These are phyloP conservation scores for Saccharomycopsis hybrid DNA, from an alignment of 1,139 yeast genomes.

Conservation along the genomic window DNA sequence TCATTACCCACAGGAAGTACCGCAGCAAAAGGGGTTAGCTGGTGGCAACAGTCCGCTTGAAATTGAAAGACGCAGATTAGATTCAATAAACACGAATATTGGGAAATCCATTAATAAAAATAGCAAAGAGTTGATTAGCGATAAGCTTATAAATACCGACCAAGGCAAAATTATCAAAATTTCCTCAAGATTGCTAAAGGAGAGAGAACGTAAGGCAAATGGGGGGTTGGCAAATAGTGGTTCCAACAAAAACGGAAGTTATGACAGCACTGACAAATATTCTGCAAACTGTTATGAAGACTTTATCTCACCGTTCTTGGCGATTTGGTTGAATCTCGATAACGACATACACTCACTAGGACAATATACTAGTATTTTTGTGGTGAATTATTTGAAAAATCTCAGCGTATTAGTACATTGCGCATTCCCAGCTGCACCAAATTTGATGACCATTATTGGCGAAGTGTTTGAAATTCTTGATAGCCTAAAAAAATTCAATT, in stretches of 20 bases:
- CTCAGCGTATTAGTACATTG: conserved; percentile 14
- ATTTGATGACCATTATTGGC: conserved; percentile 5
- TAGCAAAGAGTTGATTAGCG: conserved; percentile 4
- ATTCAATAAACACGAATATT: conserved; percentile 8
- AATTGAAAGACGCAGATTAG: conserved; percentile 15
- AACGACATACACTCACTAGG: conserved; percentile 13
- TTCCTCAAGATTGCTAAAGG: conserved; percentile 15
- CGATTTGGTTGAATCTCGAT: conserved; percentile 13
- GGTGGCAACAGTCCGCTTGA: conserved; percentile 1
- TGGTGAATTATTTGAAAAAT: conserved; percentile 12
- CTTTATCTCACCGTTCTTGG: conserved; percentile 17
- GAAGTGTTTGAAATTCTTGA: conserved; percentile 13
- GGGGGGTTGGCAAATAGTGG: neutral
- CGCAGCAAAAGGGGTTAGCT: neutral
- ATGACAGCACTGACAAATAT: conserved; percentile 7
- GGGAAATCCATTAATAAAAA: conserved; percentile 1
- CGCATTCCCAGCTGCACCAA: conserved; percentile 8
- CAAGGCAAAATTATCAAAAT: conserved; percentile 17
- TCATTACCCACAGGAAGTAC: neutral
- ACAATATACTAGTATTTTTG: conserved; percentile 9
- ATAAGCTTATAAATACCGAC: conserved; percentile 1
- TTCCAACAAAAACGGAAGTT: neutral
- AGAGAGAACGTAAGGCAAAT: conserved; percentile 8
- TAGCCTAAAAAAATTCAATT: conserved; percentile 5
- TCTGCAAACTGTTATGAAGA: conserved; percentile 5